Conservation (phyloP, 2,329 filamentous ascomycete genomes). For the Colletotrichum trifolii region DNA sequence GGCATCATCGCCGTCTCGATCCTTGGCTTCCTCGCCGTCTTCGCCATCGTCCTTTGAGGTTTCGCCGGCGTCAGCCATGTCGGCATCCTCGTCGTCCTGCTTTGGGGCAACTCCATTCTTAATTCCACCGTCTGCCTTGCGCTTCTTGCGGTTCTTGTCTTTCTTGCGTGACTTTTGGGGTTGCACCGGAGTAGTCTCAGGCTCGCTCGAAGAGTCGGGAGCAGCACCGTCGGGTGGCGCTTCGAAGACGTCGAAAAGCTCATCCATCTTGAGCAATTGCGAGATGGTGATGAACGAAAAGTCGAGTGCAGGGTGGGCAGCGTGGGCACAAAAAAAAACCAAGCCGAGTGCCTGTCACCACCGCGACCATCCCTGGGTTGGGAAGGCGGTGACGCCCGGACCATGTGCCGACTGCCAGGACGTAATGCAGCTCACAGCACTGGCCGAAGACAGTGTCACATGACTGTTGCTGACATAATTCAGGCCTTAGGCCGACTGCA, state of each 20-base stretch:
- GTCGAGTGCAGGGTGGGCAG: background rate
- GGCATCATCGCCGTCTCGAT: slow-evolving; percentile 24
- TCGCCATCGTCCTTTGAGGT: slow-evolving; percentile 52
- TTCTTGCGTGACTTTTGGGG: slow-evolving; percentile 57
- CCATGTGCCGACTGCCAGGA: background rate
- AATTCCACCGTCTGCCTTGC: slow-evolving; percentile 83
- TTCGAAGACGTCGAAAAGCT: slow-evolving; percentile 86
- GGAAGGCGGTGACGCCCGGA: slow-evolving; percentile 23
- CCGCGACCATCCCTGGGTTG: no score
- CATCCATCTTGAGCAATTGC: slow-evolving; percentile 67
- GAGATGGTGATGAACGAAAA: background rate
- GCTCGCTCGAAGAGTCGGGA: slow-evolving; percentile 53
- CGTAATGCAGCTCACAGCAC: slow-evolving; percentile 14
- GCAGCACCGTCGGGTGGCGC: slow-evolving; percentile 63
- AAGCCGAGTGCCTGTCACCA: no score
- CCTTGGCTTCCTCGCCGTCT: slow-evolving; percentile 42
- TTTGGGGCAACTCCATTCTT: slow-evolving; percentile 59
- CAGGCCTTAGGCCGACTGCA: slow-evolving; percentile 16
- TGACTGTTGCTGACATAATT: slow-evolving; percentile 25
- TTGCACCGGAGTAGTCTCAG: slow-evolving; percentile 49
- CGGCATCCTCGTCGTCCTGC: slow-evolving; percentile 51
- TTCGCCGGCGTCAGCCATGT: slow-evolving; percentile 58
- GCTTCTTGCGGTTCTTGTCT: slow-evolving; percentile 80
- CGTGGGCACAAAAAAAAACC: slow-evolving; percentile 26
- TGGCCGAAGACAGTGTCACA: slow-evolving; percentile 17